These are phyloP conservation scores for Ustilago tritici DNA, from an alignment of 1,284 basidiomycete genomes.

Conservation along the genomic window DNA sequence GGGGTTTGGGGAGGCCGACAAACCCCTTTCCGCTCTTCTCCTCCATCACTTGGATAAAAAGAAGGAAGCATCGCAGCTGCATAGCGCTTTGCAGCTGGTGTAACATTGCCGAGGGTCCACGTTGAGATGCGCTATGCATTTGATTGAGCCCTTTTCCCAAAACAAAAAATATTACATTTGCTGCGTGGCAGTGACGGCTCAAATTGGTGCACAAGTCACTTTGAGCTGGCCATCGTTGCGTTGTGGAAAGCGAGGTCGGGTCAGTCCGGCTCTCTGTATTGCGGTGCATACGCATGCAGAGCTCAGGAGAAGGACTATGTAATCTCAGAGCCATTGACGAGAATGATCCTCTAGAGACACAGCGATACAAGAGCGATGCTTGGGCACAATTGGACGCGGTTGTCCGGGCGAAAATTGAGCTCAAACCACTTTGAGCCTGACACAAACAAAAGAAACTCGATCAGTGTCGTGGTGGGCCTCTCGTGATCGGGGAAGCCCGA, in stretches of 20 bases:
- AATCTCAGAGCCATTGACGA: neutral
- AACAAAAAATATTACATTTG: neutral
- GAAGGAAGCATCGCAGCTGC: neutral
- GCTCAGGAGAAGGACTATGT: neutral
- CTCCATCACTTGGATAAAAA: neutral
- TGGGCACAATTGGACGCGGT: neutral
- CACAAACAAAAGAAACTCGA: too few relatives aligned
- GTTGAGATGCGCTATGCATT: neutral
- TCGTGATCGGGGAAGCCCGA: neutral
- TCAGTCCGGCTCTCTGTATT: neutral
- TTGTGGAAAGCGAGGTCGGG: neutral
- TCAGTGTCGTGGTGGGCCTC: too few relatives aligned
- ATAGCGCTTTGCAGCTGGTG: neutral
- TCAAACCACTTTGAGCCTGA: neutral
- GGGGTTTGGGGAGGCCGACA: neutral
- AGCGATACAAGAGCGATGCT: neutral
- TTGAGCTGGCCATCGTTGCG: neutral
- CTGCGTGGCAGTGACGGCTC: neutral
- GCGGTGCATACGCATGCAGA: neutral
- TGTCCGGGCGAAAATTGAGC: neutral
- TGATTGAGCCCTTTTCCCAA: neutral
- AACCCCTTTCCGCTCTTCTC: constrained; percentile 3
- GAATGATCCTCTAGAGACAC: neutral
- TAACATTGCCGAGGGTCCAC: neutral
- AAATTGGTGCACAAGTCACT: neutral